Base-by-base conservation (phyloP, 768 basidiomycete species). In the Pleurotus tuber-regium region DNA sequence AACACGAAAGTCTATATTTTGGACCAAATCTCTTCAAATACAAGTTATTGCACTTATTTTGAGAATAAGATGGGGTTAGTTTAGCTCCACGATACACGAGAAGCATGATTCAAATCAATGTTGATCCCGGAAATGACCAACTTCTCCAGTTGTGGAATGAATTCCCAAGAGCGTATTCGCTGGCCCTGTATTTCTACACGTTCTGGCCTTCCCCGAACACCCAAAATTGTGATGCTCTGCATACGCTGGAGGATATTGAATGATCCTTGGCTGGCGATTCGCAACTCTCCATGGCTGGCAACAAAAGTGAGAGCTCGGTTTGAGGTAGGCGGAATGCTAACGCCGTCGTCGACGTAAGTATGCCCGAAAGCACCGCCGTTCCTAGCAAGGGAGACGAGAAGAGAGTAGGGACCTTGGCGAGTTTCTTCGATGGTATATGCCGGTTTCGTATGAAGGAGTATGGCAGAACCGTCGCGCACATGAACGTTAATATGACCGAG, bases 401-500 rank as follows among this genome's bases (percentile, higher is more conserved):
- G 70, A 8, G 78, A 71, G 64, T 79, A 89, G 0, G 84, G 81
- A 0, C 79, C 78, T 36, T 76, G 65, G 3, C 77, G 74, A 0
- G 87, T 89, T 62, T 86, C 86, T 48, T 77, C 74, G 55, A 81
- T 76, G 1, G 87, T 91, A 64, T 89, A 88, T 1, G 66, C 82
- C 7, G 88, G 85, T 47, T 72, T 54, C 8, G 77, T 67, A 60
- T 90, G 81, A 33, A 88, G 63, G 16, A 90, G 75, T 9, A 91
- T 63, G 25, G 81, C 81, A 14, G 84, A 74, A 21, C 83, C 81
- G 51, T 83, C 81, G n/a, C 88, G 80, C 52, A 91, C 65, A 61
- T 89, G 87, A 21, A 89, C 83, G 53, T 84, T 84, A 66, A 91
- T 89, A 60, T 88, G 83, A 14, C 83, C 76, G 2, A 91, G 78